Evolutionary conservation across 371 early-diverging fungal genomes (phyloP).

Genomic region (Saksenaea oblongispora): DNA sequence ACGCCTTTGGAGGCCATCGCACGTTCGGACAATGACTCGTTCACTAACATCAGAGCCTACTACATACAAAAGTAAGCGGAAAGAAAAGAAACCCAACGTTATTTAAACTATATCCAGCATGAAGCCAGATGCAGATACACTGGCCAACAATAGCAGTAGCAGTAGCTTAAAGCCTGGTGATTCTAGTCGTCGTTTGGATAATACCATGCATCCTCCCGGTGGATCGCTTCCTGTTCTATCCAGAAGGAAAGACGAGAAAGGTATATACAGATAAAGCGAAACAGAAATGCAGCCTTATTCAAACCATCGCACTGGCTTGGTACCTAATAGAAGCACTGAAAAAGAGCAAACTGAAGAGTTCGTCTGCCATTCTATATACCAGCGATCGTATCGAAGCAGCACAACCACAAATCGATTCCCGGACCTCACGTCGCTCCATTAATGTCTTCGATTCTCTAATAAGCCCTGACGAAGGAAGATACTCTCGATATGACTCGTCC

Average conservation of each 20-base stretch:
- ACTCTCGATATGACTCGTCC: conserved; percentile 73
- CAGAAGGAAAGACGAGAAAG: neutral
- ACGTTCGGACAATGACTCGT: neutral
- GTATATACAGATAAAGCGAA: neutral
- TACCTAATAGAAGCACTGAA: neutral
- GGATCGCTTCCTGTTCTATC: neutral
- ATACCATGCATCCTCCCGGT: neutral
- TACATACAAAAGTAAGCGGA: neutral
- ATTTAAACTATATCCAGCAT: neutral
- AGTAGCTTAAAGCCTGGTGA: neutral
- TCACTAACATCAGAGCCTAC: conserved; percentile 1
- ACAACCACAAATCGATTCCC: neutral
- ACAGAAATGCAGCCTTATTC: neutral
- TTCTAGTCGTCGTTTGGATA: neutral
- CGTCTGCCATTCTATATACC: neutral
- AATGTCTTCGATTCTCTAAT: neutral
- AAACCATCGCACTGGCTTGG: neutral
- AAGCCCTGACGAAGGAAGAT: conserved; percentile 62
- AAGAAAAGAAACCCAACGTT: neutral
- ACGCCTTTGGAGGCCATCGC: neutral
- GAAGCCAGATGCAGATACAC: neutral
- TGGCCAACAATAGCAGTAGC: neutral
- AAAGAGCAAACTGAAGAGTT: neutral
- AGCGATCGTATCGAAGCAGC: neutral
- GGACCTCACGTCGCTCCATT: neutral